Evolutionary conservation across 208 protist genomes (phyloP), one percentile per base, ranked within the genome.

Genomic region (Blechomonas ayalai): DNA sequence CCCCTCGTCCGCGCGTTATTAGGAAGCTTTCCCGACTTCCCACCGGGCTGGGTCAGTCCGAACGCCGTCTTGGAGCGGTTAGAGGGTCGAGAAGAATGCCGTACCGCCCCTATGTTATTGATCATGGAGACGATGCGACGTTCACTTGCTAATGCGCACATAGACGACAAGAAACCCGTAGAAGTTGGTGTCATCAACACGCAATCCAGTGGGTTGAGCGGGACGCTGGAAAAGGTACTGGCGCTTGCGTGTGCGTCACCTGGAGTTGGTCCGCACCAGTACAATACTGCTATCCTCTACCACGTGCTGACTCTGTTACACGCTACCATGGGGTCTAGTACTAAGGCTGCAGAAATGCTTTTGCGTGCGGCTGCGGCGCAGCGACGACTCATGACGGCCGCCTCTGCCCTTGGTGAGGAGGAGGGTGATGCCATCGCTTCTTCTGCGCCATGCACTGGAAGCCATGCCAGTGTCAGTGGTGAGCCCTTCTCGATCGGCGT

Each of bases 281-380:
- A 65, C 64, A 74, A 76, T 53, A 28, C 70, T 38, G 56, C 32
- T 12, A 44, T 72, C 43, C 43, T 89, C 3, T 45, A 76, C 27
- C 85, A 94, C 60, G 58, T 62, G n/a, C 43, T 87, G 24, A 77
- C 58, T 13, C 48, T 94, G n/a, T 45, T 89, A 16, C 66, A 82
- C 51, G 89, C 76, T 42, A 63, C 67, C 9, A 23, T 71, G 18
- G 35, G 78, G 12, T 68, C 88, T 41, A 49, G 82, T 54, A 67
- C 63, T 6, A 52, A 52, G 8, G 85, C 81, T 4, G 55, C 78
- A 25, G 52, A 73, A 23, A 53, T 75, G 39, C 36, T 92, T 20
- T 34, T 45, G 28, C 63, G 61, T 23, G 69, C 71, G 9, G 53
- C 51, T 6, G 38, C 34, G n/a, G 13, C 13, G 1, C 29, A 47